Evolutionary conservation across 495 filamentous ascomycete species (phyloP).

Genomic region (Bacidia gigantensis): DNA sequence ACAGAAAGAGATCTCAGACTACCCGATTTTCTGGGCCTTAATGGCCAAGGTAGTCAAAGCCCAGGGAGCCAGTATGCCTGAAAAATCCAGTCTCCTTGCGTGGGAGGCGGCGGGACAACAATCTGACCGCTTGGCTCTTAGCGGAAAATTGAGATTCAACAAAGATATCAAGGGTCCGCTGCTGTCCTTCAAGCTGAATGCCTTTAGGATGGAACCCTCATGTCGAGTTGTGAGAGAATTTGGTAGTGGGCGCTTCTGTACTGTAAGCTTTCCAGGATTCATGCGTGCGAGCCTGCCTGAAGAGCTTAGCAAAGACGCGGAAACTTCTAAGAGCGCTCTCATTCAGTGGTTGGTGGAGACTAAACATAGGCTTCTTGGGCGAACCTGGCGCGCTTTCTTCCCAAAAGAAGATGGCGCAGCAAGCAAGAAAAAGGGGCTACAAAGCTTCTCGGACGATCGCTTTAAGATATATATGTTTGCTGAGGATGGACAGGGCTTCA

Average conservation of each 20-base stretch:
- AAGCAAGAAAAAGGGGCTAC: slow-evolving; percentile 19
- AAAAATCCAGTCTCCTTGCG: slow-evolving; percentile 25
- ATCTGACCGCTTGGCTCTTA: slow-evolving; percentile 31
- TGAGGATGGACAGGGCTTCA: slow-evolving; percentile 33
- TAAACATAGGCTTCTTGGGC: slow-evolving; percentile 29
- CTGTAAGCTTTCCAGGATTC: slow-evolving; percentile 27
- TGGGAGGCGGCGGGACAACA: slow-evolving; percentile 32
- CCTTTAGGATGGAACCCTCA: slow-evolving; percentile 30
- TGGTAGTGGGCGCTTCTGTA: slow-evolving; percentile 35
- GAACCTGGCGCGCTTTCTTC: slow-evolving; percentile 35
- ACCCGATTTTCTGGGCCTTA: slow-evolving; percentile 28
- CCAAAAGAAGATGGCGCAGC: slow-evolving; percentile 19
- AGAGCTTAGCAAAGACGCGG: slow-evolving; percentile 22
- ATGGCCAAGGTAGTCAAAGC: slow-evolving; percentile 23
- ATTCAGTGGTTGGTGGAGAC: slow-evolving; percentile 31
- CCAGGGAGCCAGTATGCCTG: slow-evolving; percentile 23
- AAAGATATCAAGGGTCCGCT: slow-evolving; percentile 24
- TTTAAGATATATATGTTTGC: slow-evolving; percentile 42
- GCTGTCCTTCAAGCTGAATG: slow-evolving; percentile 29
- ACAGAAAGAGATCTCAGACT: slow-evolving; percentile 22
- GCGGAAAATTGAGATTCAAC: slow-evolving; percentile 31
- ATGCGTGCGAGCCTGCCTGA: slow-evolving; percentile 24
- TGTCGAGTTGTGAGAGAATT: slow-evolving; percentile 37
- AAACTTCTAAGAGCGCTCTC: slow-evolving; percentile 25
- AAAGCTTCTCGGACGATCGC: slow-evolving; percentile 15